These are phyloP conservation scores for Spirogloea muscicola DNA, from an alignment of 139 green algal genomes.

Conservation along the genomic window DNA sequence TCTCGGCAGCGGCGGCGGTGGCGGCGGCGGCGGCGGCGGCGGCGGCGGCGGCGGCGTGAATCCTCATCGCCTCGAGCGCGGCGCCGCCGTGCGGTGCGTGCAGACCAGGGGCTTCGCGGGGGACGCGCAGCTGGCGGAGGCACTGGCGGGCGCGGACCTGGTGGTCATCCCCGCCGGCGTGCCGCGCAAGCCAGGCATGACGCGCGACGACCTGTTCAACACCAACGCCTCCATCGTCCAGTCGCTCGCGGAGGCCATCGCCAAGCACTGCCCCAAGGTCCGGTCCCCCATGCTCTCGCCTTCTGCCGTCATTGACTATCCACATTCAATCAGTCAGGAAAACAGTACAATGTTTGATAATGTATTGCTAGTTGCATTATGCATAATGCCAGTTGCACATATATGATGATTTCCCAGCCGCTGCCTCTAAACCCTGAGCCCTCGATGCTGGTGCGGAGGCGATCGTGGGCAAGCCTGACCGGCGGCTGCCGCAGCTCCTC, in stretches of 20 bases:
- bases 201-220: conserved; percentile 98
- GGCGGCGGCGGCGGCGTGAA: not conserved
- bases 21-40: not conserved
- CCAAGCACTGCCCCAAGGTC: conserved; percentile 64
- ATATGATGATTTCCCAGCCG: not conserved
- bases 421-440: not conserved
- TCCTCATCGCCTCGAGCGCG: not conserved
- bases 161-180: conserved; percentile 96
- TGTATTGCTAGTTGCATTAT: too few species aligned
- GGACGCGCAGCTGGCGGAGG: conserved; percentile 65
- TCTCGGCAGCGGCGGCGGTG: not conserved
- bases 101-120: conserved; percentile 62
- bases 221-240: conserved; percentile 92
- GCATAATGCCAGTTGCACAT: not conserved
- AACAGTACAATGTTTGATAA: too few species aligned
- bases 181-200: conserved; percentile 98
- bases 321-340: too few species aligned
- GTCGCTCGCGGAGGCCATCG: conserved; percentile 69
- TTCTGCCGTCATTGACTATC: too few species aligned
- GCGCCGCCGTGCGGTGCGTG: not conserved
- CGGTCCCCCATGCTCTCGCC: conserved; percentile 66
- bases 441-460: too few species aligned
- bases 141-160: conserved; percentile 69
- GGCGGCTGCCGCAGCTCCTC: not conserved
- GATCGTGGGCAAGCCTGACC: too few species aligned